Evolutionary conservation across 345 rosid genomes (phyloP).

Genomic region (Crucihimalaya himalaica): DNA sequence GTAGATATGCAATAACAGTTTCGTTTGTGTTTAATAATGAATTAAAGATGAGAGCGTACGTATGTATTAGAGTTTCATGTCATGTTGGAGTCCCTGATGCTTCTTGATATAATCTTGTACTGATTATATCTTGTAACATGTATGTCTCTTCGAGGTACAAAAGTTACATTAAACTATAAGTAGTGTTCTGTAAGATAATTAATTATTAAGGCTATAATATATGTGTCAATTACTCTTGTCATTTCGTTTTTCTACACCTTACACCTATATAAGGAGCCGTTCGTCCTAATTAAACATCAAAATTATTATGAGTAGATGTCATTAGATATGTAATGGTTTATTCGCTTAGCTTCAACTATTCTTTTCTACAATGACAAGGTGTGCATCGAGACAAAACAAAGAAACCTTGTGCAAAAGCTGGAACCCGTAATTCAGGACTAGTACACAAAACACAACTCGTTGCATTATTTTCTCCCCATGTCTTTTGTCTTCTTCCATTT

Average conservation of each 20-base stretch:
- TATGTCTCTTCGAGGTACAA: background rate
- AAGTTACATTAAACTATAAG: background rate
- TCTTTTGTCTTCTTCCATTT: constrained; percentile 31
- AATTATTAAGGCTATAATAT: background rate
- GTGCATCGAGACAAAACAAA: constrained; percentile 27
- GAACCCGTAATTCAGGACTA: constrained; percentile 23
- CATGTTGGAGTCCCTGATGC: background rate
- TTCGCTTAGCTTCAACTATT: background rate
- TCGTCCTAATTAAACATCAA: background rate
- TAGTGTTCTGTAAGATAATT: background rate
- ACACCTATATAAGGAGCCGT: background rate
- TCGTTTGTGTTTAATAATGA: background rate
- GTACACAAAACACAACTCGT: constrained; percentile 34
- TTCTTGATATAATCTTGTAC: background rate
- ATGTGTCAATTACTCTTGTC: background rate
- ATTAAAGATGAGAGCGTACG: background rate
- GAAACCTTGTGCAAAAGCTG: constrained; percentile 23
- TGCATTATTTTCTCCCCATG: constrained; percentile 32
- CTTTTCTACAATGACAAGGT: background rate
- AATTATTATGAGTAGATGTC: background rate
- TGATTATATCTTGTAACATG: background rate
- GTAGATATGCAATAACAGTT: background rate
- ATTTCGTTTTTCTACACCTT: background rate
- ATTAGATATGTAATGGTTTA: background rate
- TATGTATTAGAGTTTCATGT: background rate